Evolutionary conservation across 345 rosid species (phyloP).

Genomic region (Euphorbia pulcherrima): DNA sequence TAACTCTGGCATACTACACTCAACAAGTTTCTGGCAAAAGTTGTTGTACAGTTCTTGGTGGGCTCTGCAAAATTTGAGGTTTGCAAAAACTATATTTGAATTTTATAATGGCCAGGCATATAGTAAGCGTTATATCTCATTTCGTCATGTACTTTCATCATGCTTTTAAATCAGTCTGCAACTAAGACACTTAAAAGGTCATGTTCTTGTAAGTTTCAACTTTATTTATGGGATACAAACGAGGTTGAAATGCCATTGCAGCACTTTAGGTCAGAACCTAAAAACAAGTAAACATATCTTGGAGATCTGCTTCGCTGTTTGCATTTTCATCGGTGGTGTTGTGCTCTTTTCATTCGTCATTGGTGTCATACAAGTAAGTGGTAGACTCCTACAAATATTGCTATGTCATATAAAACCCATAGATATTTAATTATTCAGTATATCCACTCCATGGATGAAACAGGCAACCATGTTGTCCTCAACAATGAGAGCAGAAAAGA

Average conservation of each 20-base stretch:
- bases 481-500: slow-evolving; percentile 47
- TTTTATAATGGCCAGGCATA: no score
- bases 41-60: slow-evolving; percentile 34
- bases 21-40: slow-evolving; percentile 24
- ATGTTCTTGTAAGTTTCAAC: background rate
- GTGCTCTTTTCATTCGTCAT: slow-evolving; percentile 68
- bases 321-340: slow-evolving; percentile 56
- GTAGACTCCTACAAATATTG: background rate
- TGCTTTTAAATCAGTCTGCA: background rate
- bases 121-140: no score
- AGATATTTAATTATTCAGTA: background rate
- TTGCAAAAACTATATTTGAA: background rate
- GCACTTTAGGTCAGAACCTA: slow-evolving; percentile 71
- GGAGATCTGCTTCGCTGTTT: slow-evolving; percentile 69
- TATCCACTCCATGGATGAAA: background rate
- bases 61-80: slow-evolving; percentile 39
- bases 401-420: no score
- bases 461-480: background rate
- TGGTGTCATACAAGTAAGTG: slow-evolving; percentile 72
- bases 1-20: slow-evolving; percentile 27
- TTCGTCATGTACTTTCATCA: no score
- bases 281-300: slow-evolving; percentile 55
- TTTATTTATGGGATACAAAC: background rate
- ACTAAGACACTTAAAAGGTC: background rate
- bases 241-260: slow-evolving; percentile 17